Percentiles rank a stretch among this genome's conserved stretches.
These are phyloP conservation scores for Massarina eburnea DNA, from an alignment of 2,329 filamentous ascomycete genomes.

Conservation along the genomic window DNA sequence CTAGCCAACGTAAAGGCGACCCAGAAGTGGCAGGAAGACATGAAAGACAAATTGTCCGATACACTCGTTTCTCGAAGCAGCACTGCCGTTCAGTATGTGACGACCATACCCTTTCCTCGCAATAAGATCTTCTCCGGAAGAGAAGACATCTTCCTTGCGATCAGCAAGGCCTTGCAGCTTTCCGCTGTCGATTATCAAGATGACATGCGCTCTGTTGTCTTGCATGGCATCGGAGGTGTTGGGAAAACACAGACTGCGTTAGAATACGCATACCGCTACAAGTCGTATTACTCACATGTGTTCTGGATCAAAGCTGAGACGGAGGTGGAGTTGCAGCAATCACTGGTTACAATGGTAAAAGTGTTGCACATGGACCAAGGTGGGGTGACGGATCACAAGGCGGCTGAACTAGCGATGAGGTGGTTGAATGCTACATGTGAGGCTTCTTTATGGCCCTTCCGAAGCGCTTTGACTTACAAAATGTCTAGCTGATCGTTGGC, in stretches of 20 bases:
- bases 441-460: neutral
- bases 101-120: neutral
- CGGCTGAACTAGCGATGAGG: neutral
- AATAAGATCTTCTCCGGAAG: neutral
- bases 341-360: neutral
- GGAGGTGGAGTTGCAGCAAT: neutral
- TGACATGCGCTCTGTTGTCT: neutral
- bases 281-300: neutral
- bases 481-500: neutral
- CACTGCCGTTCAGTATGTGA: neutral
- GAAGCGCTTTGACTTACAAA: neutral
- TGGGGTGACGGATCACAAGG: neutral
- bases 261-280: constrained; percentile 4
- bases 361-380: neutral
- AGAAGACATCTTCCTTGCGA: neutral
- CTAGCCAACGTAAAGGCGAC: neutral
- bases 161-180: neutral
- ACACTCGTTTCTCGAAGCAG: too few relatives aligned
- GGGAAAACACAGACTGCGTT: constrained; percentile 6
- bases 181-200: neutral
- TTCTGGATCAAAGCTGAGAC: constrained; percentile 1
- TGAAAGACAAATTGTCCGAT: neutral
- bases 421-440: constrained; percentile 1
- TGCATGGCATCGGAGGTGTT: constrained; percentile 5
- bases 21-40: neutral